Base-by-base conservation (phyloP, 2,329 filamentous ascomycete genomes). In the Grosmannia serpens region DNA sequence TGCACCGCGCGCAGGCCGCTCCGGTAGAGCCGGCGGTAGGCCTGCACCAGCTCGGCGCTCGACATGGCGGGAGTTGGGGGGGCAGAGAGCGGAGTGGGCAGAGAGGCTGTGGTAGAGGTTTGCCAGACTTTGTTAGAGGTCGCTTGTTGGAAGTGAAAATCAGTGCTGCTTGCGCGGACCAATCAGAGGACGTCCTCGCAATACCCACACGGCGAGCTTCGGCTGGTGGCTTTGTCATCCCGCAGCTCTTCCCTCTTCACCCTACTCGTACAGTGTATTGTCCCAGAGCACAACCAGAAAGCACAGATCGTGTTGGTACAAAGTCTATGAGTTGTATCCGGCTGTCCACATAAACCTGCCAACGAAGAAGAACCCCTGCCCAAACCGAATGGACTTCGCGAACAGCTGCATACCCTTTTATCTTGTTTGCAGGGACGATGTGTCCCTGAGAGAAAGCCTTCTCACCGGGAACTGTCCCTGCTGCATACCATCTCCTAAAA, bases 11-110 rank as follows among this genome's bases (percentile, higher is more conserved):
- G 81, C n/a, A 91, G 77, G 22, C 81, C 74, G 8, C 77, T 77
- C 56, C 85, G 83, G 67, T 87, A 86, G 38, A 94, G 76, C 59
- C 81, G 75, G 61, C 89, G 81, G 71, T 92, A 94, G 53, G 86
- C 83, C 64, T 80, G 77, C 46, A 85, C 67, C 56, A 89, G 67
- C 33, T 83, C 72, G 17, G 67, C 61, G 10, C 69, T 67, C 26
- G 71, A 64, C 70, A 71, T 71, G 20, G 46, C 31, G 13, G 24
- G 17, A 20, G 41, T n/a, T 26, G 13, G 17, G 22, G 20, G 20
- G 17, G 29, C 6, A n/a, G n/a, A n/a, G n/a, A n/a, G n/a, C n/a
- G n/a, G n/a, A n/a, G n/a, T n/a, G 20, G 41, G 41, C 35, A 5
- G 29, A 38, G 13, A 38, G 35, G 7, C 9, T 5, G 35, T 17